Evolutionary conservation across 1,284 basidiomycete species (phyloP).

Genomic region (Microbotryum lychnidis-dioicae): DNA sequence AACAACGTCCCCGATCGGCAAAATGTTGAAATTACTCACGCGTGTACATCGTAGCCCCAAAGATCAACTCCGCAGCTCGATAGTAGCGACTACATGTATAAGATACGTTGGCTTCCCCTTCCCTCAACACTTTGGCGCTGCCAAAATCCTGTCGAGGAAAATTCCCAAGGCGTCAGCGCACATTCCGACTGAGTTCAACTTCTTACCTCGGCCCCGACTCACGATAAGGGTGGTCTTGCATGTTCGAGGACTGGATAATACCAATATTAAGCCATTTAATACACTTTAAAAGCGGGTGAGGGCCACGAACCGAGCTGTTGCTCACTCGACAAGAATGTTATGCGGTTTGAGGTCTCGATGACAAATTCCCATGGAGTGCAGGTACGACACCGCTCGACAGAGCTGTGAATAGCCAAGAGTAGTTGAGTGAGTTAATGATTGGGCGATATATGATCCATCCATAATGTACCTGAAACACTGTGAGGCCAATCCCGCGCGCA

Average conservation of each 20-base stretch:
- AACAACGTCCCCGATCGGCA: too few species aligned
- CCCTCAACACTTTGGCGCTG: constrained; percentile 88
- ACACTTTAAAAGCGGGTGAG: too few species aligned
- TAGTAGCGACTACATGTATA: constrained; percentile 97
- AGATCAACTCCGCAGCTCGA: constrained; percentile 97
- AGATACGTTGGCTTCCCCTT: constrained; percentile 95
- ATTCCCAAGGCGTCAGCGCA: neutral
- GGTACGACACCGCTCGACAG: constrained; percentile 89
- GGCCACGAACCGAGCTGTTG: too few species aligned
- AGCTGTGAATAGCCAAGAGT: constrained; percentile 48
- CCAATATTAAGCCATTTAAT: too few species aligned
- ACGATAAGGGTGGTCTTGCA: constrained; percentile 50
- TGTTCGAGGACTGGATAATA: constrained; percentile 55
- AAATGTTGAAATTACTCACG: constrained; percentile 38
- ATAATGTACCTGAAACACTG: neutral
- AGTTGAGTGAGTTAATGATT: too few species aligned
- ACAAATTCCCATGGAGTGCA: constrained; percentile 67
- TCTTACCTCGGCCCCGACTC: neutral
- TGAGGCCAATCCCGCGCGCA: too few species aligned
- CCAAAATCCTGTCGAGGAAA: constrained; percentile 80
- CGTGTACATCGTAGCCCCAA: constrained; percentile 97
- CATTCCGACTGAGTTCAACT: too few species aligned
- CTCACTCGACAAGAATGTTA: constrained; percentile 61
- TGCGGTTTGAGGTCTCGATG: constrained; percentile 99
- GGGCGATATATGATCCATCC: too few species aligned